A percentile compares a stretch with the other conserved stretches of the same genome.
These are phyloP conservation scores for Lojkania enalia DNA, from an alignment of 2,329 filamentous ascomycete species.

Conservation along the genomic window DNA sequence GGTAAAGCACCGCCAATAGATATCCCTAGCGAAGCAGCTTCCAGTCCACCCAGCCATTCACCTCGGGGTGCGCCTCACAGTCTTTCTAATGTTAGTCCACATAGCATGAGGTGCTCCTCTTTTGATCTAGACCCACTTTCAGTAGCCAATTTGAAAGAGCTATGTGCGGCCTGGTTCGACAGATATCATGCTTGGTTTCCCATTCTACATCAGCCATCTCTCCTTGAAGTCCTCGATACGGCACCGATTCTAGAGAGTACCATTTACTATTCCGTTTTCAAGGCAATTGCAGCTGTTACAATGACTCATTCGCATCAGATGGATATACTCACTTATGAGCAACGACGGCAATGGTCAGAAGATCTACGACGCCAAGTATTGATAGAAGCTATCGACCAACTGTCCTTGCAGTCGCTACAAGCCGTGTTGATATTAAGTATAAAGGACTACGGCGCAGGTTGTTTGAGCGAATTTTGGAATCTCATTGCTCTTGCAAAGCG, in stretches of 20 bases:
- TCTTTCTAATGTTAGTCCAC: constrained; percentile 7
- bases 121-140: constrained; percentile 20
- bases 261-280: constrained; percentile 29
- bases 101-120: constrained; percentile 10
- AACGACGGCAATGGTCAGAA: constrained; percentile 22
- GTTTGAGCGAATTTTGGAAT: constrained; percentile 39
- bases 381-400: constrained; percentile 30
- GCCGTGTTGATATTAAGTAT: constrained; percentile 37
- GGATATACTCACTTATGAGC: constrained; percentile 22
- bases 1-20: constrained; percentile 2
- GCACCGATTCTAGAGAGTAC: constrained; percentile 24
- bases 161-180: constrained; percentile 42
- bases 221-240: constrained; percentile 20
- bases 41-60: constrained; percentile 11
- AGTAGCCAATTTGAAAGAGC: constrained; percentile 14
- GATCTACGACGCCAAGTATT: constrained; percentile 31
- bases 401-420: constrained; percentile 38
- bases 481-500: constrained; percentile 39
- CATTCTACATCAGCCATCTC: constrained; percentile 34
- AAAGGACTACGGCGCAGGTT: constrained; percentile 34
- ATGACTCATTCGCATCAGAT: constrained; percentile 27
- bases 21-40: constrained; percentile 7
- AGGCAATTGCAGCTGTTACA: constrained; percentile 35
- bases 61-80: constrained; percentile 9
- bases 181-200: constrained; percentile 45